Percentiles rank a stretch among this genome's conserved stretches.
Evolutionary conservation across 371 early-diverging fungal genomes (phyloP).

Genomic region (Mortierella sp.): DNA sequence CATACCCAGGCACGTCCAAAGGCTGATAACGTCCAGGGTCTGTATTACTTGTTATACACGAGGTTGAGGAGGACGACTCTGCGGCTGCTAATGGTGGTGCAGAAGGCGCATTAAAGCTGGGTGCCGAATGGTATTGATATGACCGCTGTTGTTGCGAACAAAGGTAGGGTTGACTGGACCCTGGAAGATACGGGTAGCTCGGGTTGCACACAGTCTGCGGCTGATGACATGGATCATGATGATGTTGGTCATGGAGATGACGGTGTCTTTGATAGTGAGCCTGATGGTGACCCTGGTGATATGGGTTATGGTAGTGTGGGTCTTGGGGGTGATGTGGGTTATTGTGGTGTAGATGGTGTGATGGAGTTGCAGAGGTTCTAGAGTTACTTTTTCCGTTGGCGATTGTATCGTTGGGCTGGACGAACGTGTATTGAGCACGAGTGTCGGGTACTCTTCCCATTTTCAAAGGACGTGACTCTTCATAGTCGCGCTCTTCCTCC

Average conservation of each 20-base stretch:
- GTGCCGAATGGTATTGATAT: too few species aligned
- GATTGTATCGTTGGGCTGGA: conserved; percentile 16
- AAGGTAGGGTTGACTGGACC: too few species aligned
- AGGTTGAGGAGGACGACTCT: too few species aligned
- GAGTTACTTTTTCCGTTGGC: not conserved
- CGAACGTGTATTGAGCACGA: conserved; percentile 2
- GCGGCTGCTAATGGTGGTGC: too few species aligned
- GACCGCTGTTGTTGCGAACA: too few species aligned
- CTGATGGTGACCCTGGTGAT: conserved; percentile 7
- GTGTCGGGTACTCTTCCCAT: conserved; percentile 6
- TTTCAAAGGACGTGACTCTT: not conserved
- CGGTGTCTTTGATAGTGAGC: conserved; percentile 4
- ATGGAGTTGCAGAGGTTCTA: too few species aligned
- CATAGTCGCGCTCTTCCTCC: conserved; percentile 1
- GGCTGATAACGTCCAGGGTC: too few species aligned
- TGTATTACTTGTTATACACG: too few species aligned
- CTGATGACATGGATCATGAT: conserved; percentile 2
- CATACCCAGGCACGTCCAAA: too few species aligned
- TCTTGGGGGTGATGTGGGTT: too few species aligned
- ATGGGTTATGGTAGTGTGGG: not conserved
- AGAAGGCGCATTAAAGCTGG: too few species aligned
- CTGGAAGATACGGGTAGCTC: not conserved
- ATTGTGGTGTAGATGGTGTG: too few species aligned
- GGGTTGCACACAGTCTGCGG: not conserved
- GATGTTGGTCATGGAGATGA: conserved; percentile 10